A percentile compares a stretch with the other conserved stretches of the same genome.
Conservation (phyloP, 192 early-diverging fungal genomes). For the Backusella parvicylindrica region DNA sequence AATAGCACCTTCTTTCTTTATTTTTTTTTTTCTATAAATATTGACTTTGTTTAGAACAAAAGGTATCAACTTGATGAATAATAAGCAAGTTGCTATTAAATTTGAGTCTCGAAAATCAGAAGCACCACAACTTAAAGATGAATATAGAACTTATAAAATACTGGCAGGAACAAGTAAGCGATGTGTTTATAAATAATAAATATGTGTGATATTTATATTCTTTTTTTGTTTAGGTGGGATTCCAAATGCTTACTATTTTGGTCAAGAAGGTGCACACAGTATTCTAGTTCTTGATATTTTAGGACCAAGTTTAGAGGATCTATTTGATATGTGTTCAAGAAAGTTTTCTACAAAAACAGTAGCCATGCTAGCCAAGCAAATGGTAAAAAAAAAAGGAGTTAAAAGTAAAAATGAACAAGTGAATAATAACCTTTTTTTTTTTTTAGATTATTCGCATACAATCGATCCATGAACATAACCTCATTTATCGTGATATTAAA, state of each 20-base stretch:
- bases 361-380: constrained; percentile 92
- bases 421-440: background rate
- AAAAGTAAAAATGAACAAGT: background rate
- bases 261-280: constrained; percentile 92
- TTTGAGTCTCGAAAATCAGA: constrained; percentile 95
- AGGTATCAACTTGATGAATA: constrained; percentile 87
- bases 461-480: constrained; percentile 86
- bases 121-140: constrained; percentile 94
- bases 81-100: constrained; percentile 93
- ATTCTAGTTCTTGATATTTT: constrained; percentile 91
- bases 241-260: constrained; percentile 92
- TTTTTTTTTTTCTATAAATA: background rate
- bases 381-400: constrained; percentile 50
- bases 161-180: constrained; percentile 61
- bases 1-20: background rate
- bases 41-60: background rate
- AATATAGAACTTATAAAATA: constrained; percentile 94
- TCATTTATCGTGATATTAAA: constrained; percentile 97
- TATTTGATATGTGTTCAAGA: constrained; percentile 92
- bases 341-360: constrained; percentile 91
- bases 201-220: background rate
- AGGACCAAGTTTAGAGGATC: constrained; percentile 90
- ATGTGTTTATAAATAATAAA: too few species aligned
- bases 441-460: constrained; percentile 70
- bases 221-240: constrained; percentile 63